These are phyloP conservation scores for Aspergillus unguis DNA, from an alignment of 2,329 filamentous ascomycete genomes.

Conservation along the genomic window DNA sequence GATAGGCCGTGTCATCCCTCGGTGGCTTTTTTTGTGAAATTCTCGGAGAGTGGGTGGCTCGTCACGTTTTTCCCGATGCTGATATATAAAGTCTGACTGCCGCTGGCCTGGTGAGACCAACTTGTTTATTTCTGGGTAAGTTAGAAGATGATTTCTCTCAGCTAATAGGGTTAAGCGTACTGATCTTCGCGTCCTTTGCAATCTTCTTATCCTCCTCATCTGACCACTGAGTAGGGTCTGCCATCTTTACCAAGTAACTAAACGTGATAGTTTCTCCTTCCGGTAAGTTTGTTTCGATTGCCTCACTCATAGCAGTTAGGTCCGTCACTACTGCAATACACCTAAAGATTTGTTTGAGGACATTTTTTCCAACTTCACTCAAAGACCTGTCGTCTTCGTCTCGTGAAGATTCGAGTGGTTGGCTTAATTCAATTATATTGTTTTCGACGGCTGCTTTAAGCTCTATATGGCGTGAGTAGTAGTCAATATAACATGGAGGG, in stretches of 20 bases:
- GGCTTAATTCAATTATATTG: conserved; percentile 1
- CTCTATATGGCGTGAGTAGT: neutral
- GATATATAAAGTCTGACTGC: neutral
- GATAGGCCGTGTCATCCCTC: neutral
- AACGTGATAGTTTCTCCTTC: neutral
- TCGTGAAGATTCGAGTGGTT: neutral
- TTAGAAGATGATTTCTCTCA: neutral
- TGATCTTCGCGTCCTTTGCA: neutral
- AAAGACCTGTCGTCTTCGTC: neutral
- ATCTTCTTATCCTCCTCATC: neutral
- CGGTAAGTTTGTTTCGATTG: conserved; percentile 1
- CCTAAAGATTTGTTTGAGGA: neutral
- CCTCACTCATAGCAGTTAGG: neutral
- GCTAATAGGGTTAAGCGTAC: neutral
- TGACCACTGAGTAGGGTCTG: neutral
- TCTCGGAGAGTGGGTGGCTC: neutral
- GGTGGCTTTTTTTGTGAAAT: neutral
- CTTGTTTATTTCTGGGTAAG: neutral
- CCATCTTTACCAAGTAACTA: neutral
- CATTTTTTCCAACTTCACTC: neutral
- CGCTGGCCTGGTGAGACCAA: neutral
- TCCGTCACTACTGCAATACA: neutral
- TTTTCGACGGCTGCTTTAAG: neutral
- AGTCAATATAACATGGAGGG: neutral
- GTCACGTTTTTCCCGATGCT: neutral